Evolutionary conservation across 2,329 filamentous ascomycete species (phyloP).

Genomic region (Tricladium varicosporioides): DNA sequence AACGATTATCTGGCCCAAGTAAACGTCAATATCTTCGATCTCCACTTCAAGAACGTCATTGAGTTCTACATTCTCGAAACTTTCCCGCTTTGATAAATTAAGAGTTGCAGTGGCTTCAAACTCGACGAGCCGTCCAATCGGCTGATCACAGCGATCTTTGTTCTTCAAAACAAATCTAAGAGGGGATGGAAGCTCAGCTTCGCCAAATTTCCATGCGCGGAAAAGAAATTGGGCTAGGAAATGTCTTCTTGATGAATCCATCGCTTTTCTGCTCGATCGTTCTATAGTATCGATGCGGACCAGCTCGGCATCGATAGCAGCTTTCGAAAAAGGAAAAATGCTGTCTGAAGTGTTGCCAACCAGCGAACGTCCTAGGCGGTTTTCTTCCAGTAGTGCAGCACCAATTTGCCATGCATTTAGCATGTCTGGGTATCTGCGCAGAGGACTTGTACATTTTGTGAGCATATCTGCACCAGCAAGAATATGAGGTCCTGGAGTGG

Average conservation of each 20-base stretch:
- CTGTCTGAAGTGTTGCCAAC: slow-evolving; percentile 31
- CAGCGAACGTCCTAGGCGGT: slow-evolving; percentile 36
- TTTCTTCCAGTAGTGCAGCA: slow-evolving; percentile 50
- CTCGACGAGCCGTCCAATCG: background rate
- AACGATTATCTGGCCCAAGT: background rate
- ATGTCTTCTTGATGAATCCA: slow-evolving; percentile 38
- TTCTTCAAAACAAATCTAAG: slow-evolving; percentile 36
- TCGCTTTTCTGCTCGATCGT: slow-evolving; percentile 18
- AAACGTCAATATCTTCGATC: slow-evolving; percentile 1
- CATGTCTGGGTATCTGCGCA: slow-evolving; percentile 63
- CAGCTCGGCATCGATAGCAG: slow-evolving; percentile 27
- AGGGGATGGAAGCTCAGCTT: slow-evolving; percentile 45
- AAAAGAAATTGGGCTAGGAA: slow-evolving; percentile 61
- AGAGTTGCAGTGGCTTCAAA: background rate
- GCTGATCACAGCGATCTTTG: background rate
- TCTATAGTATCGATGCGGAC: slow-evolving; percentile 30
- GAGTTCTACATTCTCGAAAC: background rate
- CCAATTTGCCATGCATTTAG: slow-evolving; percentile 67
- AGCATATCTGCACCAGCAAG: slow-evolving; percentile 60
- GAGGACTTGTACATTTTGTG: slow-evolving; percentile 61
- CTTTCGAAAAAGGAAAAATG: slow-evolving; percentile 33
- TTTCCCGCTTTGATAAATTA: background rate
- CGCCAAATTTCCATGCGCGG: slow-evolving; percentile 55
- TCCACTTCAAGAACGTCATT: slow-evolving; percentile 4
- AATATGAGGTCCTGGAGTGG: slow-evolving; percentile 53